Evolutionary conservation across 1,284 basidiomycete genomes (phyloP).

Genomic region (Sphaerobolus stellatus): DNA sequence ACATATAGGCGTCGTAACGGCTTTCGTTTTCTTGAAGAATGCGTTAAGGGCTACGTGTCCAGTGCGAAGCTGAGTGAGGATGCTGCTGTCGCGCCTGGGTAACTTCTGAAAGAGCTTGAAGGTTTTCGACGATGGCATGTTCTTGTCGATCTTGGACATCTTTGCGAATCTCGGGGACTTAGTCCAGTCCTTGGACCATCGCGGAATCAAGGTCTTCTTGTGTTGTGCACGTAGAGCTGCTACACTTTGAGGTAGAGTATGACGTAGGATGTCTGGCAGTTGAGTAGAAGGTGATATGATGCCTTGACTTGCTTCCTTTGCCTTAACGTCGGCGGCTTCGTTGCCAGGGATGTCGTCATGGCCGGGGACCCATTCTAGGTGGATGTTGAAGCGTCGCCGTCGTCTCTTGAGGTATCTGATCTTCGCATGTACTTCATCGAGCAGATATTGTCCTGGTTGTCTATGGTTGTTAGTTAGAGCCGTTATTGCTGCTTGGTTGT

Average conservation of each 20-base stretch:
- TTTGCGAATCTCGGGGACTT: neutral
- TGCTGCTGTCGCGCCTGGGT: neutral
- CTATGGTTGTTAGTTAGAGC: neutral
- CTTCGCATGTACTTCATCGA: neutral
- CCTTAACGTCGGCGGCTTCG: slow-evolving; percentile 10
- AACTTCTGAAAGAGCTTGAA: neutral
- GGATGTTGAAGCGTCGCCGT: neutral
- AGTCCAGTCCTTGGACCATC: neutral
- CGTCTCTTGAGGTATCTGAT: neutral
- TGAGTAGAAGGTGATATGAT: neutral
- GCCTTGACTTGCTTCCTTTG: slow-evolving; percentile 12
- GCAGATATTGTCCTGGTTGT: neutral
- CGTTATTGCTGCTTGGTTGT: slow-evolving; percentile 3
- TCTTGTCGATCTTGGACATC: neutral
- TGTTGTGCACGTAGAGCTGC: neutral
- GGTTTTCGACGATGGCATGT: too few species aligned
- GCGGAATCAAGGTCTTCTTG: neutral
- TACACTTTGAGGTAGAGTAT: neutral
- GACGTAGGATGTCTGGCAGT: neutral
- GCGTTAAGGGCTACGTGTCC: slow-evolving; percentile 9
- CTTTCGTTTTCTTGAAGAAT: slow-evolving; percentile 3
- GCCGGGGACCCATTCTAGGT: slow-evolving; percentile 14
- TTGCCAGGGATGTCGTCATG: slow-evolving; percentile 15
- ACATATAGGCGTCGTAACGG: slow-evolving; percentile 1
- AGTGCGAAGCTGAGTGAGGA: slow-evolving; percentile 8